phyloP scores from a whole-genome alignment of 192 early-diverging fungal genomes.

The Linnemannia elongata region DNA sequence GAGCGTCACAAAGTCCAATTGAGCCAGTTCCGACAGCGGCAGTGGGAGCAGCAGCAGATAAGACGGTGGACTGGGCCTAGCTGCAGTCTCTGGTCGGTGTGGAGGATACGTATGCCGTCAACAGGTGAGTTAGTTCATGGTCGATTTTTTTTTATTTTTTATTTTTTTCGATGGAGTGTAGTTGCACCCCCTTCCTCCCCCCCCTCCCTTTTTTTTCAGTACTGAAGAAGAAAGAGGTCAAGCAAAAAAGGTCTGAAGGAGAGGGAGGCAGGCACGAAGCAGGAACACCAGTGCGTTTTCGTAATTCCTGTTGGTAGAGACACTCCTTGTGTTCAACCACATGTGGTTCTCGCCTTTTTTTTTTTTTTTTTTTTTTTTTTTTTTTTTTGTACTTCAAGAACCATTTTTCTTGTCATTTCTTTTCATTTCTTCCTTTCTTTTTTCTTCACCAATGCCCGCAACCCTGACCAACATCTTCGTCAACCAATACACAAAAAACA shows the following conservation, averaged over 20 bases:
- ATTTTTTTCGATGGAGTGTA: too few species aligned
- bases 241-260: too few species aligned
- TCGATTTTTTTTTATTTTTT: too few species aligned
- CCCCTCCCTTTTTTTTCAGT: too few species aligned
- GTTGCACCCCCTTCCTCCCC: too few species aligned
- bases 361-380: background rate
- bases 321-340: background rate
- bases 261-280: too few species aligned
- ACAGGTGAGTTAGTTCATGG: background rate
- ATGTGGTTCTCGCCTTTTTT: background rate
- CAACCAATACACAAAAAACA: background rate
- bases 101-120: background rate
- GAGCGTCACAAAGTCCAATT: background rate
- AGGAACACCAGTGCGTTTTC: background rate
- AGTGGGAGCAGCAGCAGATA: background rate
- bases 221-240: too few species aligned
- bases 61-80: background rate
- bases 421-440: background rate
- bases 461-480: background rate
- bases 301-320: background rate
- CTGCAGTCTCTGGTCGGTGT: background rate
- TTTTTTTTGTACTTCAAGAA: too few species aligned
- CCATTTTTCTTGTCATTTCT: background rate
- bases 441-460: background rate
- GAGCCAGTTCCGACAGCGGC: background rate